phyloP scores from a whole-genome alignment of 257 asterid species.

The Ajuga chamaepitys region DNA sequence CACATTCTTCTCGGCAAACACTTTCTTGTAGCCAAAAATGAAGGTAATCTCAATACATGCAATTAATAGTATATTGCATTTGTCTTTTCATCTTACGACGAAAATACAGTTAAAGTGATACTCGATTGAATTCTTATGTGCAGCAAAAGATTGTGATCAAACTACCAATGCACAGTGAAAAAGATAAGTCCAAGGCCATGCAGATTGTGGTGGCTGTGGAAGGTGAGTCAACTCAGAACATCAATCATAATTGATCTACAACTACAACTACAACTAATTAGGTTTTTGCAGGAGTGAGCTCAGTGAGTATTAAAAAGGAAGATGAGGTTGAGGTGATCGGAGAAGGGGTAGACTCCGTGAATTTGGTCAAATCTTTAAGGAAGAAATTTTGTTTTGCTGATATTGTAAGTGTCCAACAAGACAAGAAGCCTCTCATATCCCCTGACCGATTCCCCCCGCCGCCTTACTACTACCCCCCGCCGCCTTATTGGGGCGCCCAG shows the following conservation, averaged over 20 bases:
- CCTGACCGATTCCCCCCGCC: background rate
- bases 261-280: background rate
- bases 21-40: background rate
- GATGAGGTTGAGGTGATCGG: slow-evolving; percentile 28
- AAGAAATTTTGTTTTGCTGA: slow-evolving; percentile 21
- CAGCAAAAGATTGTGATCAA: slow-evolving; percentile 21
- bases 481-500: background rate
- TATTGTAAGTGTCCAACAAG: slow-evolving; percentile 15
- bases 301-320: slow-evolving; percentile 15
- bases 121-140: too few species aligned
- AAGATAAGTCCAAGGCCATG: slow-evolving; percentile 21
- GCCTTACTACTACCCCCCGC: background rate
- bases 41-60: background rate
- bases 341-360: slow-evolving; percentile 28
- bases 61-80: too few species aligned
- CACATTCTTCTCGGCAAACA: too few species aligned
- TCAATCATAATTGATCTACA: too few species aligned
- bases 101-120: too few species aligned
- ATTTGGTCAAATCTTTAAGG: slow-evolving; percentile 26
- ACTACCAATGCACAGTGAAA: slow-evolving; percentile 10
- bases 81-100: too few species aligned
- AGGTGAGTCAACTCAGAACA: slow-evolving; percentile 11
- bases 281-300: slow-evolving; percentile 20
- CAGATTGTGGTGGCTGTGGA: slow-evolving; percentile 4
- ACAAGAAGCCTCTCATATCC: background rate